These are phyloP conservation scores for Aspergillus leporis DNA, from an alignment of 495 filamentous ascomycete genomes.

Conservation along the genomic window DNA sequence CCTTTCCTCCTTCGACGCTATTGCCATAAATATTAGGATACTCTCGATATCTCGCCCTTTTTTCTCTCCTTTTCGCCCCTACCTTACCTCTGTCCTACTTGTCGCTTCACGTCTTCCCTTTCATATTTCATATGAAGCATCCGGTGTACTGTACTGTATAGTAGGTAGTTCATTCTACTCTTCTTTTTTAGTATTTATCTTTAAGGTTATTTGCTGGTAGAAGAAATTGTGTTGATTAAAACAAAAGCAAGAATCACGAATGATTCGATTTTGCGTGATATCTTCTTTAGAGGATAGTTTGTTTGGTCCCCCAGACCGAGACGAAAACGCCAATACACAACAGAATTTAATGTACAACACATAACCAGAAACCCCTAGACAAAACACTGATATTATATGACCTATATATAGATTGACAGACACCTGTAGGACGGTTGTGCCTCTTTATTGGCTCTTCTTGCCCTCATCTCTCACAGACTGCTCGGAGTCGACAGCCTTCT, in stretches of 20 bases:
- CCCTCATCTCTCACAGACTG: slow-evolving; percentile 13
- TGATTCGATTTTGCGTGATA: too few relatives aligned
- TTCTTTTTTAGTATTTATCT: slow-evolving; percentile 21
- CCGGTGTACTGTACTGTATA: slow-evolving; percentile 30
- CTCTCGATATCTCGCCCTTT: slow-evolving; percentile 23
- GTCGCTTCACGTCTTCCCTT: not conserved
- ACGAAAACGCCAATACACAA: not conserved
- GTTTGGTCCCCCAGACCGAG: not conserved
- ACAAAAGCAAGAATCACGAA: too few relatives aligned
- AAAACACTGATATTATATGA: slow-evolving; percentile 14
- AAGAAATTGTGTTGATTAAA: not conserved
- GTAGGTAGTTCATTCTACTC: slow-evolving; percentile 17
- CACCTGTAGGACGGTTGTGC: not conserved
- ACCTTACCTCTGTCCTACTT: slow-evolving; percentile 3
- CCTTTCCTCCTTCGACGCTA: slow-evolving; percentile 11
- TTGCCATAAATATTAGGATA: slow-evolving; percentile 22
- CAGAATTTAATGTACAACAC: slow-evolving; percentile 10
- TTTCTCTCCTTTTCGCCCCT: slow-evolving; percentile 13
- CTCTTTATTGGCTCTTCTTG: slow-evolving; percentile 17
- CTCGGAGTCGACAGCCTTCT: slow-evolving; percentile 12
- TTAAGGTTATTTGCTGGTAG: slow-evolving; percentile 4
- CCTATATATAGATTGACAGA: not conserved
- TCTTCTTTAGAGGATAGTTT: too few relatives aligned
- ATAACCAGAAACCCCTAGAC: slow-evolving; percentile 9
- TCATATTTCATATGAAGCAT: slow-evolving; percentile 8